Evolutionary conservation across 768 basidiomycete genomes (phyloP), one percentile per base, ranked within the genome.

Genomic region (Lentinula guzmanii): DNA sequence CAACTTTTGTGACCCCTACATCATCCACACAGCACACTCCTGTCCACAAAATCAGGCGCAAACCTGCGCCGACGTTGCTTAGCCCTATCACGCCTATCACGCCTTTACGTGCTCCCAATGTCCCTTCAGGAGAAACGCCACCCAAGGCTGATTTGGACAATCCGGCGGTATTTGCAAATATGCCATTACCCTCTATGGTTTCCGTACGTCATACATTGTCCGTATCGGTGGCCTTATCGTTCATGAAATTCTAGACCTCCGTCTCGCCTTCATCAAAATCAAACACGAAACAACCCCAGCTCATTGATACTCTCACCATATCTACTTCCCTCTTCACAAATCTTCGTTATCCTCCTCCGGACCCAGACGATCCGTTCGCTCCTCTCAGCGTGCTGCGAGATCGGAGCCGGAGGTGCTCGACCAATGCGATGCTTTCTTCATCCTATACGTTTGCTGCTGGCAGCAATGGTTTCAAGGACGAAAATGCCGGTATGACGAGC

Each of bases 311-410:
- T 43, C 55, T 9, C 7, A 41, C 41, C 28, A 9, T 24, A 1
- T 56, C 55, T 31, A 56, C 21, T 4, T 56, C 18, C 16, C 41
- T 31, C 41, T 28, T 28, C 21, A 56, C 28, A 43, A 41, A 56
- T 33, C 41, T 15, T 13, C 77, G 83, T 43, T 90, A 89, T 69
- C 89, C 89, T 4, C 71, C 76, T 1, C 86, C 87, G 34, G 89
- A 90, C 71, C 87, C 86, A 21, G 68, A 67, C 16, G 87, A 90
- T 69, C 89, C 89, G 1, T 89, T 89, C 64, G 87, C 85, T 5
- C 82, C 89, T 0, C 81, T 90, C 46, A 81, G 82, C 67, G 82
- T 84, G 28, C 77, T 90, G 31, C 83, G 89, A 54, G 81, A 78
- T 62, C 81, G 86, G 60, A 81, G 37, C 39, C 53, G 53, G 16